Conservation (phyloP, 73 alveolate genomes). For the Paramecium caudatum region DNA sequence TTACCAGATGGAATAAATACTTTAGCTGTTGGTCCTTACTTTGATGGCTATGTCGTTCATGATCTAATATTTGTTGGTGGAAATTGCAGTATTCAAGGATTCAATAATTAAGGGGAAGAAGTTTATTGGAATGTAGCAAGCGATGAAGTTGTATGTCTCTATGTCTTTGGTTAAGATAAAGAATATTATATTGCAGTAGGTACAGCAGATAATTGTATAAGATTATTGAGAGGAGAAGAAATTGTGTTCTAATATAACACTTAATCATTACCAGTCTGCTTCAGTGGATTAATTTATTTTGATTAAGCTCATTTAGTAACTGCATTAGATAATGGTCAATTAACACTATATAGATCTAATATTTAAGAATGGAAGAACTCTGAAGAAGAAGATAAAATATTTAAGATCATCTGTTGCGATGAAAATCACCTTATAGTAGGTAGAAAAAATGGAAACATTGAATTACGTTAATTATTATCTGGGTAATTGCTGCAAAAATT, state of each 20-base stretch:
- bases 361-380: slow-evolving; percentile 41
- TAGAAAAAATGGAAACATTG: slow-evolving; percentile 68
- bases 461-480: slow-evolving; percentile 11
- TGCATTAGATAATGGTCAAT: slow-evolving; percentile 72
- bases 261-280: neutral
- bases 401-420: slow-evolving; percentile 1
- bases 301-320: slow-evolving; percentile 49
- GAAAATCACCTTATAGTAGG: slow-evolving; percentile 67
- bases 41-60: neutral
- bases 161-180: slow-evolving; percentile 63
- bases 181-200: slow-evolving; percentile 63
- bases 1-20: slow-evolving; percentile 39
- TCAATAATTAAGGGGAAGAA: slow-evolving; percentile 68
- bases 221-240: slow-evolving; percentile 60
- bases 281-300: slow-evolving; percentile 31
- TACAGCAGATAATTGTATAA: slow-evolving; percentile 66
- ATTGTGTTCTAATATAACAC: slow-evolving; percentile 29
- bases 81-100: slow-evolving; percentile 71
- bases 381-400: slow-evolving; percentile 12
- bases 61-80: slow-evolving; percentile 64
- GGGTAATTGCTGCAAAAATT: slow-evolving; percentile 63
- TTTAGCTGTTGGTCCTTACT: neutral
- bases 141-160: slow-evolving; percentile 66
- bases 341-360: slow-evolving; percentile 30
- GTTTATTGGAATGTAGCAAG: slow-evolving; percentile 78